These are phyloP conservation scores for Boechera stricta DNA, from an alignment of 345 rosid genomes.

Conservation along the genomic window DNA sequence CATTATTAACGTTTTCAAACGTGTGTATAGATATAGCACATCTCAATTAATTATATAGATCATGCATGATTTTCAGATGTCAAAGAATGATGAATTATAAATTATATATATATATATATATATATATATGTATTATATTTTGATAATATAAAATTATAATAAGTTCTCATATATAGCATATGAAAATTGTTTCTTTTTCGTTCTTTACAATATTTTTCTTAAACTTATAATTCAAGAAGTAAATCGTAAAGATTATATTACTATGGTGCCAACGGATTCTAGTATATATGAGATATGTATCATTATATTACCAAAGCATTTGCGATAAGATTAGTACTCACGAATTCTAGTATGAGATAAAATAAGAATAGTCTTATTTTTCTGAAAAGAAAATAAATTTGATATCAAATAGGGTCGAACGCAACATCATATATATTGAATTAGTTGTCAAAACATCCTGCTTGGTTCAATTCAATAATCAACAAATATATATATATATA, in stretches of 20 bases:
- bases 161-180: background rate
- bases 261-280: background rate
- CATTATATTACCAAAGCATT: background rate
- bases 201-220: background rate
- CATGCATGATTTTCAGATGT: slow-evolving; percentile 10
- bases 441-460: background rate
- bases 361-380: background rate
- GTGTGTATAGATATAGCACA: background rate
- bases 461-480: slow-evolving; percentile 17
- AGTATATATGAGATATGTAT: background rate
- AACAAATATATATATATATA: background rate
- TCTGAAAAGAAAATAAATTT: background rate
- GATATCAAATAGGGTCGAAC: slow-evolving; percentile 14
- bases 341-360: background rate
- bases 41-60: background rate
- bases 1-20: slow-evolving; percentile 3
- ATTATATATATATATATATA: background rate
- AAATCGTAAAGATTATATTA: background rate
- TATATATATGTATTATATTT: background rate
- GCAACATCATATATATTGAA: slow-evolving; percentile 14
- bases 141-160: background rate
- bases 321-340: background rate
- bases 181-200: background rate
- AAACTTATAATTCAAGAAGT: background rate
- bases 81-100: background rate